A percentile compares a stretch with the other conserved stretches of the same genome.
These are phyloP conservation scores for Cercospora berteroae DNA, from an alignment of 2,329 filamentous ascomycete genomes.

Conservation along the genomic window DNA sequence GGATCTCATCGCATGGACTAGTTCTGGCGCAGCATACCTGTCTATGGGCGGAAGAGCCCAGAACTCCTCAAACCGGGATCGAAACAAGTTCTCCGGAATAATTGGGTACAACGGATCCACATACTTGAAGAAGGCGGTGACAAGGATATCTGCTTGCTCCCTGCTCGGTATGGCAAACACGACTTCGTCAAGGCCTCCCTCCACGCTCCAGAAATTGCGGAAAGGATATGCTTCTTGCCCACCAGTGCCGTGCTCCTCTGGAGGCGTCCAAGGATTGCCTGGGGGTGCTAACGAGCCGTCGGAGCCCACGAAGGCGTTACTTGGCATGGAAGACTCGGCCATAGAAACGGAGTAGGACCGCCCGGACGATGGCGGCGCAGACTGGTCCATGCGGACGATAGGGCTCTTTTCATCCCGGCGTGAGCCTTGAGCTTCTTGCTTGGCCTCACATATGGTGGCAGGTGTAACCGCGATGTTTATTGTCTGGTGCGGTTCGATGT, in stretches of 20 bases:
- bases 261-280: neutral
- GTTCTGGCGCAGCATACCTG: neutral
- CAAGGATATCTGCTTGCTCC: constrained; percentile 10
- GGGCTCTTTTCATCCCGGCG: neutral
- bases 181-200: constrained; percentile 12
- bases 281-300: neutral
- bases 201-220: constrained; percentile 14
- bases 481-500: neutral
- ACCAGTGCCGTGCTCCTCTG: neutral
- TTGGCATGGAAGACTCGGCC: neutral
- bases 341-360: neutral
- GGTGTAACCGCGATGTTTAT: neutral
- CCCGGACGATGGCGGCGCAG: neutral
- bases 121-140: constrained; percentile 11
- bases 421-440: neutral
- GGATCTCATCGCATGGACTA: neutral
- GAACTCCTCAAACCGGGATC: neutral
- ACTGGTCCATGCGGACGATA: neutral
- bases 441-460: neutral
- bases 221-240: constrained; percentile 1
- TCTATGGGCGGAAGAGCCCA: neutral
- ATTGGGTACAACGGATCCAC: constrained; percentile 17
- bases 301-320: neutral
- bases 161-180: constrained; percentile 10
- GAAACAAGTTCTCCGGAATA: constrained; percentile 33